Conservation (phyloP, 441 rosid species). For the Hypseocharis bilobata region DNA sequence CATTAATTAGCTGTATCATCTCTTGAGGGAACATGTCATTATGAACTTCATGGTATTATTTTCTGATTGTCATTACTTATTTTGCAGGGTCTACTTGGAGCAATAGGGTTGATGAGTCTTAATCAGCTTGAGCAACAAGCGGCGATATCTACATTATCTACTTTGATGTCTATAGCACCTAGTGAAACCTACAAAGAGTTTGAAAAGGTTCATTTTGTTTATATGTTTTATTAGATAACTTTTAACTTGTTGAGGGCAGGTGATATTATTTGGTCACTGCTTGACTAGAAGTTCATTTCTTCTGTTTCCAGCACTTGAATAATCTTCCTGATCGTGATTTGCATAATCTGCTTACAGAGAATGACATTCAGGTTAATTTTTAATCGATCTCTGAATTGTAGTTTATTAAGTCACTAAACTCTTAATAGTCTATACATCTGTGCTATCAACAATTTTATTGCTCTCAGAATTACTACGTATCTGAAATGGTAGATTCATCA, state of each 20-base stretch:
- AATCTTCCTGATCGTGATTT: conserved; percentile 59
- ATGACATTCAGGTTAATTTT: conserved; percentile 61
- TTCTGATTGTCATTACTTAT: background rate
- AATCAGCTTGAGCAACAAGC: conserved; percentile 62
- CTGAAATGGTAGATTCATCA: background rate
- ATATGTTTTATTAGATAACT: background rate
- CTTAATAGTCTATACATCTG: background rate
- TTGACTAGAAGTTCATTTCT: conserved; percentile 24
- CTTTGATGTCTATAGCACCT: conserved; percentile 78
- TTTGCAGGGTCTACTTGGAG: conserved; percentile 61
- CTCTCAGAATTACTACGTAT: background rate
- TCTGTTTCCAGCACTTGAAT: conserved; percentile 47
- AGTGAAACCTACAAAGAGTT: conserved; percentile 61
- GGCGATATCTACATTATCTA: conserved; percentile 60
- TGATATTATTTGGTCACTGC: conserved; percentile 1
- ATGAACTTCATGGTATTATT: background rate
- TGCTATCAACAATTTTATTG: background rate
- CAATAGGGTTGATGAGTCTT: conserved; percentile 69
- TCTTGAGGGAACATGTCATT: background rate
- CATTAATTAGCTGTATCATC: background rate
- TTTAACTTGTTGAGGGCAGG: background rate
- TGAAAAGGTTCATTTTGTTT: conserved; percentile 49
- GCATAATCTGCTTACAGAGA: conserved; percentile 77
- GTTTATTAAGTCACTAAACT: background rate
- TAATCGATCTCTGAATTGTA: background rate